Base-by-base conservation (phyloP, 2,329 filamentous ascomycete genomes). In the Fusarium pilosicola region DNA sequence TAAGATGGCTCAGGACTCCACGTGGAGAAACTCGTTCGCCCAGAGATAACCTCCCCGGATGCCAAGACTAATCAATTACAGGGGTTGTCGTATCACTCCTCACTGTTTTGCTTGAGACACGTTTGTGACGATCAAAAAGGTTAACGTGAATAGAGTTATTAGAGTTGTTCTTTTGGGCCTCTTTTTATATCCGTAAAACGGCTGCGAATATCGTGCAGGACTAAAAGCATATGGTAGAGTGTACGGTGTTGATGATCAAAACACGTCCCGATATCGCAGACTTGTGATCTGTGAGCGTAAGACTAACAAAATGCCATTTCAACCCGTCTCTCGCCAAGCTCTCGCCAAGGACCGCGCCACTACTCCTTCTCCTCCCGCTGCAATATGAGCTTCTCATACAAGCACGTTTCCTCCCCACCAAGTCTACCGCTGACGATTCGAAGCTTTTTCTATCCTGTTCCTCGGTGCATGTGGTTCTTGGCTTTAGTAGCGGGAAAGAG, bases 1-100 rank as follows among this genome's bases (percentile, higher is more conserved):
- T 74, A 3, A 65, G 44, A 65, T 41, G 18, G 38, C 3, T 4
- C 7, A 22, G 7, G 14, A 10, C 20, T 45, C 60, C 73, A 74
- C 73, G 73, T 74, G 73, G 56, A 70, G 62, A 34, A 22, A 22
- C n/a, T 41, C 48, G 72, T 73, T 74, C 63, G 73, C 44, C 30
- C 32, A 71, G 51, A 60, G 44, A 38, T 44, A 20, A 70, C 34
- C 42, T 46, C 44, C 66, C 57, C 44, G 24, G 67, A 68, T 73
- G 65, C 72, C 65, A 73, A 73, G 61, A 48, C 48, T 17, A 20
- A 68, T 61, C 39, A 26, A 26, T 15, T 38, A 20, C 72, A 64
- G 55, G 72, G 70, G 32, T 8, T 15, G 0, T 15, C 3, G 12
- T 34, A 36, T 61, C 55, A 49, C 22, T 61, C 55, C 30, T n/a